These are phyloP conservation scores for Grifola frondosa DNA, from an alignment of 1,284 basidiomycete genomes.

Conservation along the genomic window DNA sequence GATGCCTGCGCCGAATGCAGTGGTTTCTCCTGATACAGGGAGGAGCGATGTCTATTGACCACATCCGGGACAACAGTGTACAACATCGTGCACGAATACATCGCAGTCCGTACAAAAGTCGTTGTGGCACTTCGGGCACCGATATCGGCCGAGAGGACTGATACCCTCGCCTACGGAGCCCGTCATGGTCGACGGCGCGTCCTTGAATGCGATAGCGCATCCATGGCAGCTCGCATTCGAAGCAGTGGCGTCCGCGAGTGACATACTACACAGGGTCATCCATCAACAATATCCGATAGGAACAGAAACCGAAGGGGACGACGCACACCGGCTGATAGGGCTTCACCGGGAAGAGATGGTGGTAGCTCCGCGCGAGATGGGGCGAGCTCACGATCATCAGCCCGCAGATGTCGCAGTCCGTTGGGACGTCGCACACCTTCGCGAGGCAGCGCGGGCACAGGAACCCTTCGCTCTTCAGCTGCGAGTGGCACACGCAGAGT, in stretches of 20 bases:
- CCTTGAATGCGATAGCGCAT: constrained; percentile 66
- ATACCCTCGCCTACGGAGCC: constrained; percentile 57
- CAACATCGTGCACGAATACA: constrained; percentile 59
- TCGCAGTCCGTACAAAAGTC: constrained; percentile 68
- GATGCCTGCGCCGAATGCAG: too few species aligned
- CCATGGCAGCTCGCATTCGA: constrained; percentile 58
- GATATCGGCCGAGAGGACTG: constrained; percentile 78
- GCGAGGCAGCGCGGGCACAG: constrained; percentile 91
- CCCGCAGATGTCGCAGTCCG: constrained; percentile 96
- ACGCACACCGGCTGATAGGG: constrained; percentile 80
- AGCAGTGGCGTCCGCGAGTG: constrained; percentile 37
- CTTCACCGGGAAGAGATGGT: constrained; percentile 90
- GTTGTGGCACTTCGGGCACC: constrained; percentile 56
- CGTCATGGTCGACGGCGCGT: constrained; percentile 21
- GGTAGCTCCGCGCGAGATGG: constrained; percentile 93
- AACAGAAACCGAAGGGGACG: background rate
- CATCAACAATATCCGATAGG: constrained; percentile 3
- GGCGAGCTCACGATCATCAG: constrained; percentile 98
- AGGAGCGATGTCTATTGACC: too few species aligned
- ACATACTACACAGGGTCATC: constrained; percentile 32
- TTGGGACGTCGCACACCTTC: constrained; percentile 97
- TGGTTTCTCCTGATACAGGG: too few species aligned
- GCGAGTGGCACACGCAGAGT: constrained; percentile 92
- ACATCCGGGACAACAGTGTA: constrained; percentile 58
- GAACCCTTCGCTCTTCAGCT: constrained; percentile 88